These are phyloP conservation scores for Geranium incanum DNA, from an alignment of 441 rosid genomes.

Conservation along the genomic window DNA sequence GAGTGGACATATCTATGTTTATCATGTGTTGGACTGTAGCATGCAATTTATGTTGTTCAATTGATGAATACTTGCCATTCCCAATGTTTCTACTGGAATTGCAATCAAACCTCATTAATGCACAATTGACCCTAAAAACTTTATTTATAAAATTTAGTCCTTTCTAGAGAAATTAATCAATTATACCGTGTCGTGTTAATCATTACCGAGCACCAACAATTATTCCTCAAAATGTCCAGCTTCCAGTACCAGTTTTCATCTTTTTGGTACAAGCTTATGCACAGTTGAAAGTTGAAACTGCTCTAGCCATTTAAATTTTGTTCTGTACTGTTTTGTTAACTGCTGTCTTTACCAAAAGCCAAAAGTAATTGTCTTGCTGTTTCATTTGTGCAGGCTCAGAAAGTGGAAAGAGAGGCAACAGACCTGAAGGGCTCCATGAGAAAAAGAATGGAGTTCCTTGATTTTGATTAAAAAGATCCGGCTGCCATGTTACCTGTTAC, in stretches of 20 bases:
- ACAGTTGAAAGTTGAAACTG: background rate
- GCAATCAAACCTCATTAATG: background rate
- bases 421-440: constrained; percentile 66
- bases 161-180: background rate
- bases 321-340: background rate
- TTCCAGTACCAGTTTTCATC: background rate
- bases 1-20: background rate
- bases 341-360: background rate
- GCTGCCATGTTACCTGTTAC: constrained; percentile 10
- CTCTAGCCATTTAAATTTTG: background rate
- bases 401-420: constrained; percentile 66
- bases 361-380: background rate
- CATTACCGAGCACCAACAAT: background rate
- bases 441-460: constrained; percentile 80
- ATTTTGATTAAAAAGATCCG: constrained; percentile 43
- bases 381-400: constrained; percentile 48
- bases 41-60: background rate
- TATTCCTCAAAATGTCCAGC: background rate
- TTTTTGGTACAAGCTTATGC: background rate
- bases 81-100: background rate
- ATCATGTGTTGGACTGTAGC: background rate
- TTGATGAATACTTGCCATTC: background rate
- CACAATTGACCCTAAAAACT: background rate
- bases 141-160: background rate
- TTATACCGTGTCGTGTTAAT: background rate